These are phyloP conservation scores for Fonsecaea pedrosoi DNA, from an alignment of 2,329 filamentous ascomycete genomes.

Conservation along the genomic window DNA sequence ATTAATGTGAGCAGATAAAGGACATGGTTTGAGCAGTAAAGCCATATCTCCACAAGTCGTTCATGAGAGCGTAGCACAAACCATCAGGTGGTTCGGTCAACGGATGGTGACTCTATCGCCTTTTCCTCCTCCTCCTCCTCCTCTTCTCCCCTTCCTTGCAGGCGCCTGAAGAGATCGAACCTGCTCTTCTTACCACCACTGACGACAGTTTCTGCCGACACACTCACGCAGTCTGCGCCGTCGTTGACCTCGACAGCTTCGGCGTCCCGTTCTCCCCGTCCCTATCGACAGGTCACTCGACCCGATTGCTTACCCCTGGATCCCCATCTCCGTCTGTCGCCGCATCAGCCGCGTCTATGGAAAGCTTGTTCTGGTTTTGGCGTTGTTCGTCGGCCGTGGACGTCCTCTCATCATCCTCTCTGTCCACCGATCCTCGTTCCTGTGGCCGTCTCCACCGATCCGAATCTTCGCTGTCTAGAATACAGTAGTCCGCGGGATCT, in stretches of 20 bases:
- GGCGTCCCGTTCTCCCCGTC: neutral
- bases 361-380: neutral
- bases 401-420: neutral
- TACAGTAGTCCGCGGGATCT: conserved; percentile 36
- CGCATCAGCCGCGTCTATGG: neutral
- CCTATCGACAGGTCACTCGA: neutral
- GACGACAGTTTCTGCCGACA: neutral
- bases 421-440: no score
- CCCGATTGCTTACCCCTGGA: neutral
- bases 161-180: neutral
- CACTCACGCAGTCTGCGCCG: neutral
- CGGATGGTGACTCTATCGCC: neutral
- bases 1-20: no score
- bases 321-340: no score
- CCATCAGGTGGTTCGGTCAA: neutral
- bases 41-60: no score
- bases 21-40: no score
- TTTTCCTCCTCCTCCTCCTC: neutral
- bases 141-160: no score
- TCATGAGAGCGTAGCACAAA: no score
- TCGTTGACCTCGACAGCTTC: neutral
- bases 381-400: neutral
- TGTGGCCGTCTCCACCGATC: conserved; percentile 8
- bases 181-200: neutral
- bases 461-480: conserved; percentile 31